Evolutionary conservation across 306 rosid genomes (phyloP), one percentile per base, ranked within the genome.

Genomic region (Ceratonia siliqua): DNA sequence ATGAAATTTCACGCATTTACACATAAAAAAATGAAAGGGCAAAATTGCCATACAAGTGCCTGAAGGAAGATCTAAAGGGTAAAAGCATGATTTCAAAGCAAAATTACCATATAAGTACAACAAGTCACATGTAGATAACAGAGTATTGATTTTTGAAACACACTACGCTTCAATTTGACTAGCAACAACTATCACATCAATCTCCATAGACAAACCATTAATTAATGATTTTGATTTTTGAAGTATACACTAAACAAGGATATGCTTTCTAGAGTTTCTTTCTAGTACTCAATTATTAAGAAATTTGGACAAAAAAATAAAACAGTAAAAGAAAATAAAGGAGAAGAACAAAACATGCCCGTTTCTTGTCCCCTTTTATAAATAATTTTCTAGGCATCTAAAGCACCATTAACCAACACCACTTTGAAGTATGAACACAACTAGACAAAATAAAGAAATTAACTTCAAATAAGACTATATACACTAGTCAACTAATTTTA

Each of bases 1-100:
- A 54, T 64, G 45, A 45, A 75, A 76, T 56, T 54, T 72, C 73
- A 75, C 62, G 59, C 39, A n/a, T 70, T 76, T 33, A 62, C 50
- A 54, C 35, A 69, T 0, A 4, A 24, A 15, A 7, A 62, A 56
- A 41, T 15, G 42, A 21, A 10, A 36, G 43, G 54, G 4, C 36
- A 45, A 18, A 39, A 24, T 52, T 17, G 5, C 27, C 18, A 32
- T 21, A 64, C 68, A 38, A 74, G 30, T n/a, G 42, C 53, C 62
- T n/a, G 13, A 58, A 63, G 42, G 17, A 79, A 22, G 30, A 62
- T 79, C 55, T 48, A n/a, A 63, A 38, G 36, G 77, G 67, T 59
- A 52, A 43, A 73, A 56, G 53, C 62, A 79, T 71, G 21, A 66
- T 27, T 15, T 41, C 22, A 28, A 41, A 39, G 14, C 25, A n/a